Percentiles rank a stretch among this genome's conserved stretches.
Evolutionary conservation across 2,329 filamentous ascomycete genomes (phyloP).

Genomic region (Escovopsis sp.): DNA sequence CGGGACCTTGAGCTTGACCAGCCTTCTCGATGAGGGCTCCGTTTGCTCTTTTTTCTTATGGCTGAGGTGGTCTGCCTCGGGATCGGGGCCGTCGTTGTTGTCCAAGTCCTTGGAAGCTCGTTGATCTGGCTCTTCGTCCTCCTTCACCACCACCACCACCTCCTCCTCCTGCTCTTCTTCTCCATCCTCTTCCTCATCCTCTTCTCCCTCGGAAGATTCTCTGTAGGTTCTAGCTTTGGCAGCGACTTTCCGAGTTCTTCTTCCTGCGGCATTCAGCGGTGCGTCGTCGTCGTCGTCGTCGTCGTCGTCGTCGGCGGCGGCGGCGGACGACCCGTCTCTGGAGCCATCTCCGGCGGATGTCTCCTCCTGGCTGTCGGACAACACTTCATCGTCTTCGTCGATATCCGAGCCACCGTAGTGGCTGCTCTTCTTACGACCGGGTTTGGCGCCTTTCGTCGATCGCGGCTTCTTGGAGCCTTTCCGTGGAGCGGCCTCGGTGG

Average conservation of each 20-base stretch:
- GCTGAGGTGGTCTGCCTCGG: constrained; percentile 11
- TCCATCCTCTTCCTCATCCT: constrained; percentile 16
- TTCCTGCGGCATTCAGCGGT: constrained; percentile 32
- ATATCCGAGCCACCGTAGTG: constrained; percentile 48
- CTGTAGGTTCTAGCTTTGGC: constrained; percentile 31
- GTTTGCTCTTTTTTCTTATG: constrained; percentile 11
- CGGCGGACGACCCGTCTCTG: constrained; percentile 17
- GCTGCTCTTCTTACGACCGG: constrained; percentile 22
- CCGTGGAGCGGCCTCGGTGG: constrained; percentile 25
- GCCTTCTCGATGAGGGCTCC: constrained; percentile 16
- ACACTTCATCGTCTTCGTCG: constrained; percentile 39
- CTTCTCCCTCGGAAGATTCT: constrained; percentile 27
- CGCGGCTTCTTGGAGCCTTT: constrained; percentile 28
- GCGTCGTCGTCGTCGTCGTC: constrained; percentile 26
- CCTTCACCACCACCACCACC: constrained; percentile 11
- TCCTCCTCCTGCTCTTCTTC: constrained; percentile 11
- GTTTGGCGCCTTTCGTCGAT: constrained; percentile 19
- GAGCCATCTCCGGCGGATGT: constrained; percentile 26
- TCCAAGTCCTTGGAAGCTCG: constrained; percentile 13
- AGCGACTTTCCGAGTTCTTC: constrained; percentile 32
- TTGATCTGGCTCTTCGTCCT: constrained; percentile 22
- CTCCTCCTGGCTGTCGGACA: constrained; percentile 32
- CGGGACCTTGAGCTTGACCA: constrained; percentile 32
- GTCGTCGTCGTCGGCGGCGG: constrained; percentile 29
- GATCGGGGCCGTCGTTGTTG: constrained; percentile 13